Evolutionary conservation across 2,329 filamentous ascomycete genomes (phyloP).

Genomic region (Paraphaeosphaeria sporulosa): DNA sequence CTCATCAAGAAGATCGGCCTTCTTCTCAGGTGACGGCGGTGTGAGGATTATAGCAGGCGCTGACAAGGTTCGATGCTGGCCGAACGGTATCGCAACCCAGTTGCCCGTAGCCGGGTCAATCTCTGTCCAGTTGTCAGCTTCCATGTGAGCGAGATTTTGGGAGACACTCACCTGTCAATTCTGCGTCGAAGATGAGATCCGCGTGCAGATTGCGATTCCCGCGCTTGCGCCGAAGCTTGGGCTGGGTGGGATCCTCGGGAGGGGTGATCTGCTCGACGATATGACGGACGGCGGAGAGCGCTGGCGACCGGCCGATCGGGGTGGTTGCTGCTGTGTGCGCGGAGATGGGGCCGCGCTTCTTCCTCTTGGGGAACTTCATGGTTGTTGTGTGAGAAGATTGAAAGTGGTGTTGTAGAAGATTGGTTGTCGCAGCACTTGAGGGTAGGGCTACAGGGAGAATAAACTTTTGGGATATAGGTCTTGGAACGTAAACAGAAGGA

Average conservation of each 20-base stretch:
- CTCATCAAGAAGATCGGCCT: background rate
- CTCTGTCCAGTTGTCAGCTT: background rate
- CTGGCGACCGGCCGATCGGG: background rate
- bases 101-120: background rate
- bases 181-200: background rate
- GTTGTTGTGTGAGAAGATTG: background rate
- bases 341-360: background rate
- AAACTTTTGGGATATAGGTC: background rate
- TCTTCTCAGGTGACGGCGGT: background rate
- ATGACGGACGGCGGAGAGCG: background rate
- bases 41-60: background rate
- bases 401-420: background rate
- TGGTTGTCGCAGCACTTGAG: background rate
- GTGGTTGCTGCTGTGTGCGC: background rate
- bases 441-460: background rate
- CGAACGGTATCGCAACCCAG: background rate
- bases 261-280: background rate
- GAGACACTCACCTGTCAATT: background rate
- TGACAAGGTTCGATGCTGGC: background rate
- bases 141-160: background rate
- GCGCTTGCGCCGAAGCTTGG: background rate
- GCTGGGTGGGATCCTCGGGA: background rate
- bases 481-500: background rate
- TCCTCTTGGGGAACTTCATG: constrained; percentile 4
- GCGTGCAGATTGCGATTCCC: background rate